These are phyloP conservation scores for Limnomonas spitsbergensis DNA, from an alignment of 139 green algal species.

Conservation along the genomic window DNA sequence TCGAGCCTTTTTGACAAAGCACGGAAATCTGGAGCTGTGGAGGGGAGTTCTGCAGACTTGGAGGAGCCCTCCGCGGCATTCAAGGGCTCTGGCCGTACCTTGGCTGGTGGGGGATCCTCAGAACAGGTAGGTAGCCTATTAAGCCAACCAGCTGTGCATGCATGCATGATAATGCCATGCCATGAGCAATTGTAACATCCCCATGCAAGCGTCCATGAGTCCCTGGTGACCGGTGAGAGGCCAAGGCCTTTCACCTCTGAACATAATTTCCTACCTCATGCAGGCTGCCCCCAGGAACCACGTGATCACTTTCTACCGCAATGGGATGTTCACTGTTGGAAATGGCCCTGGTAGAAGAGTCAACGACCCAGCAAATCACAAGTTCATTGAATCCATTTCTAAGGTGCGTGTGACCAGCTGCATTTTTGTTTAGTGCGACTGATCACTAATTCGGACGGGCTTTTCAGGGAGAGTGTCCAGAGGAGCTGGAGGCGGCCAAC, in stretches of 20 bases:
- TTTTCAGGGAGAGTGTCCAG: conserved; percentile 59
- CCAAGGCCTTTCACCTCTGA: not conserved
- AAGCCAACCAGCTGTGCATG: not conserved
- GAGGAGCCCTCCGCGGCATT: conserved; percentile 42
- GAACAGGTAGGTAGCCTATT: not conserved
- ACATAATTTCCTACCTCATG: not conserved
- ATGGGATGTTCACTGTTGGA: conserved; percentile 82
- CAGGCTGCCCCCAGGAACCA: conserved; percentile 32
- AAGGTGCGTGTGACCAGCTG: conserved; percentile 17
- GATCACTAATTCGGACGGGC: not conserved
- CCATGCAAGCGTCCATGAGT: not conserved
- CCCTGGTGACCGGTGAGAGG: too few species aligned
- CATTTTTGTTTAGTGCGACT: not conserved
- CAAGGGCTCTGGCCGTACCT: conserved; percentile 55
- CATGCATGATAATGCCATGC: not conserved
- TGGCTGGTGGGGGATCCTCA: conserved; percentile 50
- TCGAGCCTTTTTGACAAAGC: conserved; percentile 64
- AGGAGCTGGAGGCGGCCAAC: conserved; percentile 61
- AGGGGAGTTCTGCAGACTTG: conserved; percentile 59
- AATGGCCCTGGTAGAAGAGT: conserved; percentile 53
- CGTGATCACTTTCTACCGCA: conserved; percentile 81
- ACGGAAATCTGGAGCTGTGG: conserved; percentile 46
- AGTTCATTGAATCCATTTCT: conserved; percentile 67
- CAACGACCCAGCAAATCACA: conserved; percentile 69
- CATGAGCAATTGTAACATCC: too few species aligned